Conservation (phyloP, 2,329 filamentous ascomycete species). For the Aspergillus tubingensis region DNA sequence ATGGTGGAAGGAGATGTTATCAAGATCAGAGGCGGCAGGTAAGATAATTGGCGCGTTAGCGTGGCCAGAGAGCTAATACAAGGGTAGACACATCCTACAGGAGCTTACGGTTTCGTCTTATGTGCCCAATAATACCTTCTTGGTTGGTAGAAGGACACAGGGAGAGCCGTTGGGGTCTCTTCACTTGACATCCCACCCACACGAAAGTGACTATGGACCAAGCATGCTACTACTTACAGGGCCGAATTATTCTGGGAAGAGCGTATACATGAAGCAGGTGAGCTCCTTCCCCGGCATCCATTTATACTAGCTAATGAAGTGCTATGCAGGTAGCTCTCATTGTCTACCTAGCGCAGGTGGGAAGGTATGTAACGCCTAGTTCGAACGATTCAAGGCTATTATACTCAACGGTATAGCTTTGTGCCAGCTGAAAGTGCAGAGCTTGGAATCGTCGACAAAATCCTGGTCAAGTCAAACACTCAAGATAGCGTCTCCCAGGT, state of each 20-base stretch:
- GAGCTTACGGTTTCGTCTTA: slow-evolving; percentile 79
- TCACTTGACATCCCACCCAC: slow-evolving; percentile 5
- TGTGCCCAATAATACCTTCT: slow-evolving; percentile 76
- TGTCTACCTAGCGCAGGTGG: slow-evolving; percentile 88
- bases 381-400: not conserved
- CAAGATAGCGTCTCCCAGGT: slow-evolving; percentile 65
- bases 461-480: slow-evolving; percentile 81
- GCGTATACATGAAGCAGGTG: slow-evolving; percentile 85
- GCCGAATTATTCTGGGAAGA: slow-evolving; percentile 96
- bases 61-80: slow-evolving; percentile 10
- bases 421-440: slow-evolving; percentile 76
- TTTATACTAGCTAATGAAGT: slow-evolving; percentile 10
- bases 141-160: slow-evolving; percentile 59
- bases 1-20: slow-evolving; percentile 72
- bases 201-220: slow-evolving; percentile 41
- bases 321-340: slow-evolving; percentile 68
- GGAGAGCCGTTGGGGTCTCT: not conserved
- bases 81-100: slow-evolving; percentile 72
- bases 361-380: slow-evolving; percentile 47
- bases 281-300: not conserved
- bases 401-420: slow-evolving; percentile 58
- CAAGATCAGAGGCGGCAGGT: slow-evolving; percentile 73
- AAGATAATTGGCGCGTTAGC: slow-evolving; percentile 17
- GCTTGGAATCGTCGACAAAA: slow-evolving; percentile 89
- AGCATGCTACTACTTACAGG: slow-evolving; percentile 83